Evolutionary conservation across 1,284 basidiomycete species (phyloP).

Genomic region (Cutaneotrichosporon dermatis): DNA sequence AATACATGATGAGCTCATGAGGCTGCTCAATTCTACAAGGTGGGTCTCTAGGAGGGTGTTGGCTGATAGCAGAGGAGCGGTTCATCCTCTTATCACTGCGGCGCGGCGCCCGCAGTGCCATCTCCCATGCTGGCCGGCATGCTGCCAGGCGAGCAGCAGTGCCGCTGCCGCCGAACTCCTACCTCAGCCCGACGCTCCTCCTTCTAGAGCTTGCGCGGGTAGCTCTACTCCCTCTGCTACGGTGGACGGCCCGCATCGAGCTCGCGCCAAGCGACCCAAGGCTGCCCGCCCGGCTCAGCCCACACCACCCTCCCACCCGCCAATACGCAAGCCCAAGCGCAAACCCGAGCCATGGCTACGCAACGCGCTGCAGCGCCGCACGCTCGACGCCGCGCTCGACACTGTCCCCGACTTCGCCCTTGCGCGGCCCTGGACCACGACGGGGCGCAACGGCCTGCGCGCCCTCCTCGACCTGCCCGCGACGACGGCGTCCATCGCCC

Average conservation of each 20-base stretch:
- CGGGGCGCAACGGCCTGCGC: neutral
- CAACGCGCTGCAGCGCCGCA: neutral
- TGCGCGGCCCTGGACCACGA: neutral
- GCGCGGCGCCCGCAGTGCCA: neutral
- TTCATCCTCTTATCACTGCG: neutral
- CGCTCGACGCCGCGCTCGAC: neutral
- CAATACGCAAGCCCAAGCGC: neutral
- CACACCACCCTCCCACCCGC: neutral
- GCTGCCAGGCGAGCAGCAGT: conserved; percentile 3
- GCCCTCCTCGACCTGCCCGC: neutral
- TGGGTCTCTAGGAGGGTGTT: neutral
- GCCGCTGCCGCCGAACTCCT: neutral
- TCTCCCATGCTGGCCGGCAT: conserved; percentile 6
- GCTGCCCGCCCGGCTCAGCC: no score
- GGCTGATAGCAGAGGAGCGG: neutral
- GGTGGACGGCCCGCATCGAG: no score
- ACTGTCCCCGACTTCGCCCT: neutral
- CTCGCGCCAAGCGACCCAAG: no score
- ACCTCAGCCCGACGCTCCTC: neutral
- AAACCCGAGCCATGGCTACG: neutral
- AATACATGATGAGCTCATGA: neutral
- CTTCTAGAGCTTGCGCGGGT: neutral
- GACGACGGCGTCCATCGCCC: neutral
- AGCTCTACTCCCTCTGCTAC: no score
- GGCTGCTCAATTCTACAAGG: neutral